Base-by-base conservation (phyloP, 2,329 filamentous ascomycete species). In the Emergomyces orientalis region DNA sequence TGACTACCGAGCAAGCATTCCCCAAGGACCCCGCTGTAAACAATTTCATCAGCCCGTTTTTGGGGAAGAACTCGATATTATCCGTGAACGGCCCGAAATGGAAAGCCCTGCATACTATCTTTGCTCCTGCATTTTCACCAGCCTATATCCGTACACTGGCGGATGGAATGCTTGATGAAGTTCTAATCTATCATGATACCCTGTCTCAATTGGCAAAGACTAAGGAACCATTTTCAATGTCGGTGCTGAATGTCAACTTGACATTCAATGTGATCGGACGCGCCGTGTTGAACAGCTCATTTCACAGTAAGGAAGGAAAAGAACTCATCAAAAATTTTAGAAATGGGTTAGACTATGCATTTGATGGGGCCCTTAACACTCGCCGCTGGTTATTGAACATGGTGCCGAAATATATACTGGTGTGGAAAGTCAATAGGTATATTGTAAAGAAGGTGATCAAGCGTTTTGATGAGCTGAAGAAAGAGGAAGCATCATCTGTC, bases 21-120 rank as follows among this genome's bases (percentile, higher is more conserved):
- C 73, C 73, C 41, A 79, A 79, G 65, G 67, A 69, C 45, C 68
- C 65, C n/a, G 66, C 65, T 11, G 62, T 71, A 0, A 65, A 69
- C 27, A 68, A 69, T n/a, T 69, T 75, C 43, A 69, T 73, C 1
- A 69, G 69, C 9, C 64, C 62, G 11, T 67, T 72, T 9, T 64
- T 70, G 34, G 71, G 71, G 27, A 64, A 71, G 13, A 73, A 76
- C 55, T 65, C 78, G 1, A 65, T 72, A 43, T 68, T 78, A 32
- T 70, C 70, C 30, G 64, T 72, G 14, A 74, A 78, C 25, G 77
- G 78, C 2, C 67, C 69, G 17, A 70, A 74, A 59, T 79, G 77
- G 77, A 76, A 79, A 68, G 75, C 72, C 62, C 78, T 76, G 76
- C 70, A 78, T 55, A 67, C 66, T 37, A 72, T 75, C 7, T 80